A percentile compares a stretch with the other conserved stretches of the same genome.
These are phyloP conservation scores for Trichoderma simmonsii DNA, from an alignment of 2,329 filamentous ascomycete genomes.

Conservation along the genomic window DNA sequence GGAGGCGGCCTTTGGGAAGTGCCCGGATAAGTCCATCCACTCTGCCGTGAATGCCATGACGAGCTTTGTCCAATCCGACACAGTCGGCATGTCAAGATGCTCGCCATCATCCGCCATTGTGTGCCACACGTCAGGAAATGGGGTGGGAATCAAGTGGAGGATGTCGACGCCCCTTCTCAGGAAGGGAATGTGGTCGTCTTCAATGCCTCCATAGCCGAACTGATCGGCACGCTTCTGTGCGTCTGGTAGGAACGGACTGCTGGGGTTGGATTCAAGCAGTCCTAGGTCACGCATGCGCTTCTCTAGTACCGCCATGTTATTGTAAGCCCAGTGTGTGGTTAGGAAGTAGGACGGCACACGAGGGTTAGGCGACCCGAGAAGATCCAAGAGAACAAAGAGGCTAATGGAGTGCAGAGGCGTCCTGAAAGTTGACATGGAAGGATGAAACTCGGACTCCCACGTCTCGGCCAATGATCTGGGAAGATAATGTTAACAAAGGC, in stretches of 20 bases:
- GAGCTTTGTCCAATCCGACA: constrained; percentile 85
- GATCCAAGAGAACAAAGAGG: constrained; percentile 86
- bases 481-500: background rate
- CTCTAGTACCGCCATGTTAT: constrained; percentile 71
- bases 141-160: constrained; percentile 80
- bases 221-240: constrained; percentile 47
- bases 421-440: constrained; percentile 69
- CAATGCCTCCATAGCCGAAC: constrained; percentile 55
- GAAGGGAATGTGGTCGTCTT: constrained; percentile 92
- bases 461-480: constrained; percentile 67
- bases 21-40: constrained; percentile 74
- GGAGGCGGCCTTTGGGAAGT: constrained; percentile 31
- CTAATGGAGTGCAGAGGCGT: constrained; percentile 76
- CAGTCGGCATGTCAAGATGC: constrained; percentile 75
- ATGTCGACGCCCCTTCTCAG: constrained; percentile 81
- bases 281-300: constrained; percentile 64
- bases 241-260: constrained; percentile 62
- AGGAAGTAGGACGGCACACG: constrained; percentile 80
- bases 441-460: constrained; percentile 72
- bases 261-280: constrained; percentile 59
- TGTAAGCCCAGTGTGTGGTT: constrained; percentile 91
- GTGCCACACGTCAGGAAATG: constrained; percentile 87
- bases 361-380: constrained; percentile 70
- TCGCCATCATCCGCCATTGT: constrained; percentile 76
- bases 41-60: constrained; percentile 81